phyloP scores from a whole-genome alignment of 495 filamentous ascomycete species.

The Talaromyces ruber region DNA sequence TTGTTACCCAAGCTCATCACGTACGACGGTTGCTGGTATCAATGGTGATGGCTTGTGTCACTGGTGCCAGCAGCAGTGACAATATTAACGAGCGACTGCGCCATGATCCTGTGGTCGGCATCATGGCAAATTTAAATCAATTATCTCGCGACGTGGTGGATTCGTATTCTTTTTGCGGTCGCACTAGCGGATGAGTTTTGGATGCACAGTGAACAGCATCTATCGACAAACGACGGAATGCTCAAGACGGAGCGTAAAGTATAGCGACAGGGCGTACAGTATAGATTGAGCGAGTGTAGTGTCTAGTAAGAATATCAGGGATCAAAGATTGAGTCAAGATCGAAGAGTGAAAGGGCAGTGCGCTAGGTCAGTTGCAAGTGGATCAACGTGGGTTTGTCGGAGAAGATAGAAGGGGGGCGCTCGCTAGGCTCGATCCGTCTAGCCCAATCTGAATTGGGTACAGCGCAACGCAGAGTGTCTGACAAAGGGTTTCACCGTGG shows the following conservation, averaged over 20 bases:
- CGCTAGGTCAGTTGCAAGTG: too few relatives aligned
- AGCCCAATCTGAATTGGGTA: background rate
- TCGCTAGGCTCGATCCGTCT: background rate
- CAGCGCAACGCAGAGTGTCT: background rate
- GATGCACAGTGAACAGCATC: background rate
- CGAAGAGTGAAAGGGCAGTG: background rate
- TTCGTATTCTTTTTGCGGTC: background rate
- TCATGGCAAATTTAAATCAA: background rate
- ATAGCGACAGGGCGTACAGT: background rate
- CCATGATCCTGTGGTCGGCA: background rate
- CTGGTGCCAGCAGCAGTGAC: conserved; percentile 3
- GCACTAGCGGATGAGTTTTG: background rate
- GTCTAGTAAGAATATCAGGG: background rate
- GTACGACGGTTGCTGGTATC: conserved; percentile 11
- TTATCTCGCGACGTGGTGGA: background rate
- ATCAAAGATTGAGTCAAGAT: background rate
- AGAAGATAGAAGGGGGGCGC: background rate
- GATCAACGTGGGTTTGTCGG: background rate
- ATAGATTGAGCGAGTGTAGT: background rate
- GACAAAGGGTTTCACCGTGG: background rate
- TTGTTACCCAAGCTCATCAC: background rate
- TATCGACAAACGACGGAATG: background rate
- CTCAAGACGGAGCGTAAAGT: background rate
- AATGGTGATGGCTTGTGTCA: conserved; percentile 11
- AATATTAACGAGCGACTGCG: conserved; percentile 3